Conservation (phyloP, 768 basidiomycete genomes). For the Terana coerulea region DNA sequence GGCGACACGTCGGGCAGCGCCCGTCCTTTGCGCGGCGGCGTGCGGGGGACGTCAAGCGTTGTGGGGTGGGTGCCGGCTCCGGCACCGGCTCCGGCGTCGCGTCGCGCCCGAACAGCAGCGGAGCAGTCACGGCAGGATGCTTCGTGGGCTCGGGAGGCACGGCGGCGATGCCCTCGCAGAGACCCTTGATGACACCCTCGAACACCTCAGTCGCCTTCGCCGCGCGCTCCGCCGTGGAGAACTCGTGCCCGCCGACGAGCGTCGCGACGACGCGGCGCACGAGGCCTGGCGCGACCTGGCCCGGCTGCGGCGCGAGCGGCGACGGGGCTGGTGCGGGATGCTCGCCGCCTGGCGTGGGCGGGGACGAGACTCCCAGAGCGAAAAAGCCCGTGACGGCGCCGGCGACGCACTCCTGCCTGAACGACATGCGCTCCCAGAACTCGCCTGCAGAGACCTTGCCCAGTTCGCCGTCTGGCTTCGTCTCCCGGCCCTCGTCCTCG, state of each 20-base stretch:
- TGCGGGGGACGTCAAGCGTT: constrained; percentile 47
- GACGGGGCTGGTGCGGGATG: constrained; percentile 23
- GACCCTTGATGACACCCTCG: constrained; percentile 60
- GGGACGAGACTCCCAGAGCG: constrained; percentile 41
- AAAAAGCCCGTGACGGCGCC: constrained; percentile 96
- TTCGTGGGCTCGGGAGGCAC: constrained; percentile 3
- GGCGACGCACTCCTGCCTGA: constrained; percentile 89
- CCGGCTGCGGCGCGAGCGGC: constrained; percentile 48
- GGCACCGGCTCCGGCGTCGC: constrained; percentile 19
- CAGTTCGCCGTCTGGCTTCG: constrained; percentile 46
- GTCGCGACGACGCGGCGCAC: constrained; percentile 67
- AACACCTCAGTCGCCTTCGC: constrained; percentile 68
- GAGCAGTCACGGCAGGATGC: constrained; percentile 9
- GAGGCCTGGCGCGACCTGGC: constrained; percentile 62
- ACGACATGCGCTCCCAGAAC: constrained; percentile 98
- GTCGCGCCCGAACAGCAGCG: constrained; percentile 14
- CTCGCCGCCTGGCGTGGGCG: constrained; percentile 4
- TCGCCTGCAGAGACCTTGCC: constrained; percentile 63
- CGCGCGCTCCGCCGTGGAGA: constrained; percentile 62
- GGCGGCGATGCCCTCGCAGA: constrained; percentile 62
- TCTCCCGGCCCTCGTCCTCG: constrained; percentile 19
- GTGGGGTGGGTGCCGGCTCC: too few relatives aligned
- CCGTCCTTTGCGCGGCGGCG: constrained; percentile 34
- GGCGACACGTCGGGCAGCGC: constrained; percentile 50
- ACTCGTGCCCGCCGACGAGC: constrained; percentile 74